Evolutionary conservation across 257 asterid species (phyloP).

Genomic region (Penstemon davidsonii): DNA sequence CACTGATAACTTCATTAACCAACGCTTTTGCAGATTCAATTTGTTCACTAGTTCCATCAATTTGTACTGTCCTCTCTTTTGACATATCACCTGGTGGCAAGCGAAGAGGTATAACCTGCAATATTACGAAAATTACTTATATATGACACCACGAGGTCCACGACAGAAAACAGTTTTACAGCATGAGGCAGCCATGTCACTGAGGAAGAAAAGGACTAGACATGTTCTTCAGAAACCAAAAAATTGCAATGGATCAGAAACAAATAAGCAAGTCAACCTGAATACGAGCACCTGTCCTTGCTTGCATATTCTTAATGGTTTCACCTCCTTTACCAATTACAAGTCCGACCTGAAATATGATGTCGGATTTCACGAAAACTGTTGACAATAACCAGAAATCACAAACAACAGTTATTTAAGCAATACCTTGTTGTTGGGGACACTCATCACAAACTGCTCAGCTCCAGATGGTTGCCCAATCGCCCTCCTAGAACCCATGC

Average conservation of each 20-base stretch:
- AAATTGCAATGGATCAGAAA: not conserved
- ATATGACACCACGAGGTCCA: not conserved
- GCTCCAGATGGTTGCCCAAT: constrained; percentile 65
- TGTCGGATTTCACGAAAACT: not conserved
- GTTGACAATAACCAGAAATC: not conserved
- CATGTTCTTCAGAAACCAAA: not conserved
- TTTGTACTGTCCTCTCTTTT: constrained; percentile 80
- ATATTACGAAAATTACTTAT: constrained; percentile 6
- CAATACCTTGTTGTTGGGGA: constrained; percentile 81
- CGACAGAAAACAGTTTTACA: not conserved
- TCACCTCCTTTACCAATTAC: constrained; percentile 99
- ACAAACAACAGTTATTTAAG: not conserved
- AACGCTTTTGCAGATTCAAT: constrained; percentile 81
- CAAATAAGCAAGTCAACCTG: constrained; percentile 48
- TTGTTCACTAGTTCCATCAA: constrained; percentile 85
- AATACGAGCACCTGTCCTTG: constrained; percentile 81
- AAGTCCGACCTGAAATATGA: constrained; percentile 76
- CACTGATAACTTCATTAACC: constrained; percentile 82
- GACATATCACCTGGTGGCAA: constrained; percentile 95
- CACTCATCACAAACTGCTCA: constrained; percentile 62
- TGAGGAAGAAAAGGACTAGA: not conserved
- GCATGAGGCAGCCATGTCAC: not conserved
- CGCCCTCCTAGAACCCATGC: constrained; percentile 55
- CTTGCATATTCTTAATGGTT: constrained; percentile 91
- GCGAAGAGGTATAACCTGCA: constrained; percentile 92